A percentile compares a stretch with the other conserved stretches of the same genome.
These are phyloP conservation scores for Bondarzewia mesenterica DNA, from an alignment of 1,284 basidiomycete genomes.

Conservation along the genomic window DNA sequence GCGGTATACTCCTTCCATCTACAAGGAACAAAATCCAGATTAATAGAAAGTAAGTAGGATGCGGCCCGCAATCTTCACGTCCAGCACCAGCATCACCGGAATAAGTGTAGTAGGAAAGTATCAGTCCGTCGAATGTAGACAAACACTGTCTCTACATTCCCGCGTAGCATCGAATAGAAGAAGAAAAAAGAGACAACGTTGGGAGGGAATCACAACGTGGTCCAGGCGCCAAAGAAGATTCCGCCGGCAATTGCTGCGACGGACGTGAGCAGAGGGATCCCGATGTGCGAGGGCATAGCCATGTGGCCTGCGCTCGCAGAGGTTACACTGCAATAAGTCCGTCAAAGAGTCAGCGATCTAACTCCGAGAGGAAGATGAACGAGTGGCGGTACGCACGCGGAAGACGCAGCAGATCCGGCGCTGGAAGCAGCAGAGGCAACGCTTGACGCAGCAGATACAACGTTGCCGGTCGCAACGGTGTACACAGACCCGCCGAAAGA, in stretches of 20 bases:
- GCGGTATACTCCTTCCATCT: too few relatives aligned
- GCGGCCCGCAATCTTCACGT: too few relatives aligned
- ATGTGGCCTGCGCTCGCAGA: constrained; percentile 15
- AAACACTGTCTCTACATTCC: too few relatives aligned
- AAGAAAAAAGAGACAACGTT: too few relatives aligned
- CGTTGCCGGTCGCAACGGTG: constrained; percentile 27
- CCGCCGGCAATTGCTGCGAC: constrained; percentile 36
- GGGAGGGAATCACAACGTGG: constrained; percentile 35
- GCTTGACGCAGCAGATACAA: constrained; percentile 15
- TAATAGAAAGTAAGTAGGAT: too few relatives aligned
- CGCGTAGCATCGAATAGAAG: too few relatives aligned
- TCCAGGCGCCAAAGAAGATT: constrained; percentile 29
- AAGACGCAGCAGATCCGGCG: constrained; percentile 2
- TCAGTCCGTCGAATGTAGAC: too few relatives aligned
- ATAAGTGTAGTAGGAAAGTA: too few relatives aligned
- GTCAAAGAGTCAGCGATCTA: neutral
- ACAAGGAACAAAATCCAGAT: too few relatives aligned
- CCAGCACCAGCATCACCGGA: too few relatives aligned
- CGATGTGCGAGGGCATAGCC: constrained; percentile 21
- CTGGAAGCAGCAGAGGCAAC: constrained; percentile 24
- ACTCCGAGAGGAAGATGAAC: neutral
- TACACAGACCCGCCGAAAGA: constrained; percentile 44
- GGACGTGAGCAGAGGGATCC: constrained; percentile 30
- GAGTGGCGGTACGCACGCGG: constrained; percentile 4
- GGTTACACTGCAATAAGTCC: constrained; percentile 1